Evolutionary conservation across 1,139 yeast species (phyloP).

Genomic region (Schwanniomyces etchellsii): DNA sequence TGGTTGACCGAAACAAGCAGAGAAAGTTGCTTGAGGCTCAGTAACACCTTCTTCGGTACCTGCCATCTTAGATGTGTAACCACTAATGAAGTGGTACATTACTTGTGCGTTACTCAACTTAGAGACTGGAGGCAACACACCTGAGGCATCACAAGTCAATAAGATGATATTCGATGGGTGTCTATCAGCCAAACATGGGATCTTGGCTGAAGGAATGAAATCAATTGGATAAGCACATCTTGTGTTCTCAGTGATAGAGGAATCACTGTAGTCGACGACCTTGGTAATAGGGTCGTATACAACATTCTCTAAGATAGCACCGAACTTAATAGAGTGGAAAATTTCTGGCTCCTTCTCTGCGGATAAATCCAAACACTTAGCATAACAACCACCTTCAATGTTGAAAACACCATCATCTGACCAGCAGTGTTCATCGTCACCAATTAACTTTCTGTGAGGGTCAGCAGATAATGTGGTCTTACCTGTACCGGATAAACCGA

Average conservation of each 20-base stretch:
- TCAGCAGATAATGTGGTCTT: constrained; percentile 97
- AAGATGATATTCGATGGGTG: constrained; percentile 92
- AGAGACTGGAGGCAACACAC: constrained; percentile 96
- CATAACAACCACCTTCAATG: constrained; percentile 99
- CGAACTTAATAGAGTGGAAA: constrained; percentile 90
- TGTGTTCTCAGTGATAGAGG: constrained; percentile 89
- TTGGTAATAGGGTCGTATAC: constrained; percentile 77
- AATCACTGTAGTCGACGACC: constrained; percentile 79
- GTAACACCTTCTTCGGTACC: constrained; percentile 99
- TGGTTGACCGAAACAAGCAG: constrained; percentile 99
- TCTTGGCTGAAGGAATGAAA: constrained; percentile 91
- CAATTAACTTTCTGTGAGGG: constrained; percentile 88
- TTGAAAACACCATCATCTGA: constrained; percentile 97
- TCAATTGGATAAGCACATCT: constrained; percentile 99
- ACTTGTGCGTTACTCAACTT: constrained; percentile 92
- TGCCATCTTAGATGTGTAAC: constrained; percentile 99
- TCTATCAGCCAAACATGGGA: constrained; percentile 84
- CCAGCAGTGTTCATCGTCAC: constrained; percentile 99
- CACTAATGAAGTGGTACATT: constrained; percentile 98
- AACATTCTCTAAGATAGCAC: constrained; percentile 91
- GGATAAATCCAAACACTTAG: constrained; percentile 88
- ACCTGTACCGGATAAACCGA: constrained; percentile 97
- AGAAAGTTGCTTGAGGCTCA: constrained; percentile 96
- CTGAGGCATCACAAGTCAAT: constrained; percentile 96
- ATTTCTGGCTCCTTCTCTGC: constrained; percentile 97